phyloP scores from a whole-genome alignment of 2,329 filamentous ascomycete genomes.

The Cercospora berteroae region DNA sequence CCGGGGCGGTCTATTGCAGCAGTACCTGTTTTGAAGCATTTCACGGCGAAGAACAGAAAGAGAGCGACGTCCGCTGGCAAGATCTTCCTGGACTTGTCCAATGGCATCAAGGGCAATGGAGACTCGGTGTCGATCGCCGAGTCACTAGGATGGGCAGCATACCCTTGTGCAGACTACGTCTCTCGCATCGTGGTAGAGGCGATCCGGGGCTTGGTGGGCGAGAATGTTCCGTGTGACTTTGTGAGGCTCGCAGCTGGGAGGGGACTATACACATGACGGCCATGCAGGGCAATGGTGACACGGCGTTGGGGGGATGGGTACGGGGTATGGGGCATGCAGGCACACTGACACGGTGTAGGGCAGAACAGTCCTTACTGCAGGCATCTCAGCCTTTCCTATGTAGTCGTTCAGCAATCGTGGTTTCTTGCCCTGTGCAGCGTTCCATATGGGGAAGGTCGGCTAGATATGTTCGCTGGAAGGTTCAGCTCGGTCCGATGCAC shows the following conservation, averaged over 20 bases:
- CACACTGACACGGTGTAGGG: not conserved
- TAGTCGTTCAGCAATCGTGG: not conserved
- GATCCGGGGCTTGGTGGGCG: slow-evolving; percentile 72
- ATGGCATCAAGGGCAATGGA: slow-evolving; percentile 59
- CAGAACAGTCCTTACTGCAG: not conserved
- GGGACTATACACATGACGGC: slow-evolving; percentile 47
- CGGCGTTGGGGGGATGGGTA: not conserved
- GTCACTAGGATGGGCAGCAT: slow-evolving; percentile 73
- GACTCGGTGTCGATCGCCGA: slow-evolving; percentile 70
- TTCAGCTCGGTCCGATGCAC: not conserved
- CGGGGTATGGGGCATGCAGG: not conserved
- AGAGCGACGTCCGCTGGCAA: slow-evolving; percentile 48
- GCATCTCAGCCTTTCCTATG: not conserved
- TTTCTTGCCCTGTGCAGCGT: not conserved
- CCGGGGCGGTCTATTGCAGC: slow-evolving; percentile 77
- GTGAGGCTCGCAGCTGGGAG: slow-evolving; percentile 69
- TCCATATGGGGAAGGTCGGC: not conserved
- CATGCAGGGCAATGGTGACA: not conserved
- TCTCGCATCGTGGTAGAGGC: slow-evolving; percentile 85
- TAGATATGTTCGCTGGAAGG: not conserved
- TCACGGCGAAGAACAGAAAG: slow-evolving; percentile 48
- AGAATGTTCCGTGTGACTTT: slow-evolving; percentile 81
- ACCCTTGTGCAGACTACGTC: slow-evolving; percentile 74
- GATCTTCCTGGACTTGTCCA: slow-evolving; percentile 78
- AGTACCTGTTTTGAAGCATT: slow-evolving; percentile 73